Evolutionary conservation across 495 filamentous ascomycete species (phyloP).

Genomic region (Astrothelium subdiscretum): DNA sequence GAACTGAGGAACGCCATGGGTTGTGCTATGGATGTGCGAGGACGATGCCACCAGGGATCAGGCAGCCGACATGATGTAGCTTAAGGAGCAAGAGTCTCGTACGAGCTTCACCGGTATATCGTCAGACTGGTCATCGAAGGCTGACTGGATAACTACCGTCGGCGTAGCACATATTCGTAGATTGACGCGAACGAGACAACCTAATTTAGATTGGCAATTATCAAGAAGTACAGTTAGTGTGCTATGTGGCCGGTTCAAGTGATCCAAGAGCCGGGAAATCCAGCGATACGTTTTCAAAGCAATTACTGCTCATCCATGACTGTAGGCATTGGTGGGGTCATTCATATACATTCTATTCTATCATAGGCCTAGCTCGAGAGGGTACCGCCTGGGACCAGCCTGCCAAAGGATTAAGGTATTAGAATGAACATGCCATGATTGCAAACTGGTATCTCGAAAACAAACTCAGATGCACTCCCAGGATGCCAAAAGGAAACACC

Average conservation of each 20-base stretch:
- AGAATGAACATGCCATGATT: neutral
- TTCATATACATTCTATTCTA: constrained; percentile 1
- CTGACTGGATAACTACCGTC: too few species aligned
- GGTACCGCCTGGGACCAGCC: neutral
- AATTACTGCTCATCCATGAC: too few species aligned
- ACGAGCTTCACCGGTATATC: neutral
- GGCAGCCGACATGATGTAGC: neutral
- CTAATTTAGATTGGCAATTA: too few species aligned
- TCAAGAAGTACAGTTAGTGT: neutral
- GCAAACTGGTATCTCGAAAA: neutral
- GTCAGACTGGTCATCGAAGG: too few species aligned
- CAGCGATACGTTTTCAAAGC: too few species aligned
- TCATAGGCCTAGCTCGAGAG: neutral
- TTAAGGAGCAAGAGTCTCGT: neutral
- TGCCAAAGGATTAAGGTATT: neutral
- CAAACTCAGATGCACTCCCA: neutral
- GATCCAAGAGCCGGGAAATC: too few species aligned
- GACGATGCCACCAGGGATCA: constrained; percentile 21
- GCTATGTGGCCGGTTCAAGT: too few species aligned
- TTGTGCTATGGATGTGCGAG: constrained; percentile 52
- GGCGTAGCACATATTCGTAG: too few species aligned
- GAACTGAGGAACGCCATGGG: neutral
- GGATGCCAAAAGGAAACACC: neutral
- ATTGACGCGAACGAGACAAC: too few species aligned
- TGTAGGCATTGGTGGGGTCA: too few species aligned